Base-by-base conservation (phyloP, 768 basidiomycete genomes). In the Paxillus involutus region DNA sequence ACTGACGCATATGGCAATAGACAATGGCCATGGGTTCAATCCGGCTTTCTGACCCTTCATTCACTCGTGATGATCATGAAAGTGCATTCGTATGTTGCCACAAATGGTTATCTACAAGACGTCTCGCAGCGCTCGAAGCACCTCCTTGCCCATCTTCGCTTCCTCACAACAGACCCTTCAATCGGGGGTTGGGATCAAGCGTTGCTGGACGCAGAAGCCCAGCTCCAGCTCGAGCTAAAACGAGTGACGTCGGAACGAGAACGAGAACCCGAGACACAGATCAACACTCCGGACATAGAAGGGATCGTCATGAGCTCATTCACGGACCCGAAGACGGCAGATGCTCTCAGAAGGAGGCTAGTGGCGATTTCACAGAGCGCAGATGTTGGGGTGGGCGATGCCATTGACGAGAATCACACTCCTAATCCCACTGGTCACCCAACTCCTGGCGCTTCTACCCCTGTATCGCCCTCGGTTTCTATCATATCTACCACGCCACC, bases 1-100 rank as follows among this genome's bases (percentile, higher is more conserved):
- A n/a, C 33, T 40, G 17, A 46, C 36, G 41, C 41, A 17, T 7
- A 24, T 41, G 33, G 41, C 8, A 41, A n/a, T 55, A 90, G 94
- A 47, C 81, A 94, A 62, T 98, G 95, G 95, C 94, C 93, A 35
- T 98, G 95, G 95, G 95, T 98, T 6, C 95, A 98, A 66, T 91
- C 89, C 6, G 94, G 92, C 6, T 95, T 89, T 70, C 74, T 94
- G 46, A 95, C 89, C 1, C 71, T 94, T 46, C 95, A 98, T 67
- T 85, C 89, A 9, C 75, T 98, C 19, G 91, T 87, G 55, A 86
- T 94, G 86, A 81, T 94, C 61, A 94, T 94, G 92, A 91, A 97
- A 73, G 88, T 96, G 79, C 95, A 99, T 70, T 97, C 94, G 5
- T 99, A 98, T 71, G 82, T 90, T 69, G 80, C 86, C 19, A 81